Percentiles rank a stretch among this genome's conserved stretches.
Conservation (phyloP, 257 asterid species). For the Solanum boliviense region DNA sequence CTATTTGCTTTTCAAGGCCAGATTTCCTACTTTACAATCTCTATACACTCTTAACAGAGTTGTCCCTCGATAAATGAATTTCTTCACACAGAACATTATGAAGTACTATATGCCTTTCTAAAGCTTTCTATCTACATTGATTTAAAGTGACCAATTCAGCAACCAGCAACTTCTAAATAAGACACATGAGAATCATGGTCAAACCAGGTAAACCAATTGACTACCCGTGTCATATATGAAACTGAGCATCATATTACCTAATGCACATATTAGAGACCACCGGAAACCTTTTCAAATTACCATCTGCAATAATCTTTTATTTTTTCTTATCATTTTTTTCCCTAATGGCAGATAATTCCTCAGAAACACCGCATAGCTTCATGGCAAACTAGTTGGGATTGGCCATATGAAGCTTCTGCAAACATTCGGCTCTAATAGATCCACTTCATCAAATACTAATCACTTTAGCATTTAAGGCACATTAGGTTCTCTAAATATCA, state of each 20-base stretch:
- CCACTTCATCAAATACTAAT: neutral
- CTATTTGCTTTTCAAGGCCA: neutral
- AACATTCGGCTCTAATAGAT: neutral
- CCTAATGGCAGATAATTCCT: neutral
- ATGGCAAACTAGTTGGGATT: neutral
- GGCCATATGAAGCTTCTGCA: neutral
- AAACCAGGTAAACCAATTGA: neutral
- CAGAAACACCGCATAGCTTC: neutral
- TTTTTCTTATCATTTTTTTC: neutral
- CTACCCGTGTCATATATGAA: neutral
- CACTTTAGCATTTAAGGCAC: neutral
- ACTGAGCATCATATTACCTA: neutral
- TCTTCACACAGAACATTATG: neutral
- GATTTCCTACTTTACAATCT: neutral
- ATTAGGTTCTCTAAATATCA: neutral
- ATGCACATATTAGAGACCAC: neutral
- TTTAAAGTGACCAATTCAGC: neutral
- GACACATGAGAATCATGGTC: neutral
- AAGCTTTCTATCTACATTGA: neutral
- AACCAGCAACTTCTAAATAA: neutral
- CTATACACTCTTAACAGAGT: neutral
- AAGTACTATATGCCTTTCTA: neutral
- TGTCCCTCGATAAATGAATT: neutral
- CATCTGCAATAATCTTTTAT: neutral
- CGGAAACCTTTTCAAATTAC: neutral